A percentile compares a stretch with the other conserved stretches of the same genome.
phyloP scores from a whole-genome alignment of 2,329 filamentous ascomycete species.

The Colletotrichum ledebouriae region DNA sequence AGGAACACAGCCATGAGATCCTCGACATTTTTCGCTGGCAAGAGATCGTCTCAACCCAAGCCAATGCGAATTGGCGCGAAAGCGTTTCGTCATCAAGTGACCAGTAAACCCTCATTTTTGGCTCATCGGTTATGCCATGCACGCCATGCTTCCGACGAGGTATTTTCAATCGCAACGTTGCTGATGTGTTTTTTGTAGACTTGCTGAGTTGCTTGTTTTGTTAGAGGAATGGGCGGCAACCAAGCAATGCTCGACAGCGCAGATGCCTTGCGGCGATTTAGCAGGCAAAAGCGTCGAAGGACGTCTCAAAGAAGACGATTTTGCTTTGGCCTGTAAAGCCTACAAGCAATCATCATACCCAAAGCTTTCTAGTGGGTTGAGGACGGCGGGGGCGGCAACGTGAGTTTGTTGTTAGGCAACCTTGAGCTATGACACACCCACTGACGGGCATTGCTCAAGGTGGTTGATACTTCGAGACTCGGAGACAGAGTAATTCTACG shows the following conservation, averaged over 20 bases:
- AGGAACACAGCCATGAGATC: too few species aligned
- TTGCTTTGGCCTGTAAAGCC: too few species aligned
- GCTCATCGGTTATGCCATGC: slow-evolving; percentile 5
- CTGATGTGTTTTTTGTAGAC: neutral
- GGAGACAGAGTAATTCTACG: too few species aligned
- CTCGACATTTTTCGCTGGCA: neutral
- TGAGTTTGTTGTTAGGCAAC: too few species aligned
- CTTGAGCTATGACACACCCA: too few species aligned
- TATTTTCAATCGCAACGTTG: neutral
- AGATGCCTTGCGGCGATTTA: neutral
- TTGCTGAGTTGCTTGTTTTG: neutral
- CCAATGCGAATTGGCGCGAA: neutral
- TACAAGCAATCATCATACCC: too few species aligned
- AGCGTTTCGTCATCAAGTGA: neutral
- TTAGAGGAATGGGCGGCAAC: slow-evolving; percentile 3
- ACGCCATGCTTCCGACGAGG: slow-evolving; percentile 4
- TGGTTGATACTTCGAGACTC: too few species aligned
- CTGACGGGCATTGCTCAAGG: too few species aligned
- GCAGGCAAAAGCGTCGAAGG: neutral
- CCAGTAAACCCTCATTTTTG: neutral
- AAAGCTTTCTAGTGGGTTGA: too few species aligned
- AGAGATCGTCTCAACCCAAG: neutral
- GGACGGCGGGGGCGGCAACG: too few species aligned
- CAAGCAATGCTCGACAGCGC: slow-evolving; percentile 12
- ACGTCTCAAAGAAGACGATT: too few species aligned